Percentiles rank a stretch among this genome's conserved stretches.
phyloP scores from a whole-genome alignment of 768 basidiomycete genomes.

The Coprinopsis sp. region DNA sequence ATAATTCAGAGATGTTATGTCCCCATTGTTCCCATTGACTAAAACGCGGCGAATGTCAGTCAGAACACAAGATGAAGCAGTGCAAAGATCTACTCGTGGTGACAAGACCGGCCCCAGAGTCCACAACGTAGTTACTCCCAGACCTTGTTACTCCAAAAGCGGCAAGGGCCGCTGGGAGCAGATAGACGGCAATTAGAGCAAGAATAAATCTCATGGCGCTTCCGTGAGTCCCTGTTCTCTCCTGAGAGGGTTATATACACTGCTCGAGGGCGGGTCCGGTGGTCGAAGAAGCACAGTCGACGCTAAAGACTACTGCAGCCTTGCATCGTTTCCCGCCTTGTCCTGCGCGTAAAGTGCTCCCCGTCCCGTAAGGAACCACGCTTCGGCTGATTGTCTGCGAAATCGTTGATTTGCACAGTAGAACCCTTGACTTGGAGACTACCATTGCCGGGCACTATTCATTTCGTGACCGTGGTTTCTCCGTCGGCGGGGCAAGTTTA shows the following conservation, averaged over 20 bases:
- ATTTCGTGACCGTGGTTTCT: too few relatives aligned
- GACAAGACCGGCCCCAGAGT: slow-evolving; percentile 41
- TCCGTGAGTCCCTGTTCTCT: neutral
- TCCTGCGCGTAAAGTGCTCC: neutral
- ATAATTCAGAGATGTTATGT: slow-evolving; percentile 42
- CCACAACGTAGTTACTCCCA: slow-evolving; percentile 35
- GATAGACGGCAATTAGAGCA: slow-evolving; percentile 13
- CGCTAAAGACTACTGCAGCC: too few relatives aligned
- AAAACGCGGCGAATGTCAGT: neutral
- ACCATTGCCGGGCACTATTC: neutral
- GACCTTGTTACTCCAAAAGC: slow-evolving; percentile 44
- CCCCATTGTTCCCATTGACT: slow-evolving; percentile 41
- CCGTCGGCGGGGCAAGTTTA: too few relatives aligned
- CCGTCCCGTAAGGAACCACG: neutral
- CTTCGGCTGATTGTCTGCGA: slow-evolving; percentile 4
- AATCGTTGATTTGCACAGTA: neutral
- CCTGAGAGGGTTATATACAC: neutral
- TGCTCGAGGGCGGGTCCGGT: too few relatives aligned
- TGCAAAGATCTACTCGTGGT: slow-evolving; percentile 32
- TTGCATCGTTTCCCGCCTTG: neutral
- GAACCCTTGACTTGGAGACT: neutral
- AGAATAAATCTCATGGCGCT: slow-evolving; percentile 20
- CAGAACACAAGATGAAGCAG: neutral
- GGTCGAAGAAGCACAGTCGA: too few relatives aligned
- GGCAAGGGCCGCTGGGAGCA: slow-evolving; percentile 33